Evolutionary conservation across 2,329 filamentous ascomycete species (phyloP).

Genomic region (Arthrobotrys megalospora): DNA sequence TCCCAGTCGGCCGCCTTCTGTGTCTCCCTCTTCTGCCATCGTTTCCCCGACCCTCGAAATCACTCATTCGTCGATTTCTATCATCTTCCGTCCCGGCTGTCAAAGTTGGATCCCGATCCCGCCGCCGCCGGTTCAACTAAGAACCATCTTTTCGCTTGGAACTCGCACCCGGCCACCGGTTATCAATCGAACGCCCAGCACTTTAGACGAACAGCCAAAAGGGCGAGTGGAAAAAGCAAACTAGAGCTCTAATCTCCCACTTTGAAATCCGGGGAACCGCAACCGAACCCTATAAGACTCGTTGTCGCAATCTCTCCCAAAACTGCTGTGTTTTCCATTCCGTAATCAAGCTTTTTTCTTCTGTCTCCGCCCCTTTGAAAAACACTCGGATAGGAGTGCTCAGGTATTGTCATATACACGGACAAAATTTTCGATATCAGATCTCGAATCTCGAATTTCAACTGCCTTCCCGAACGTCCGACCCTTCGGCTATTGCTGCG

Average conservation of each 20-base stretch:
- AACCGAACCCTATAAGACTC: slow-evolving; percentile 54
- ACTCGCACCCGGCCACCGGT: slow-evolving; percentile 41
- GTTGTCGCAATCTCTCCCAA: slow-evolving; percentile 47
- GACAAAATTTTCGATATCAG: neutral
- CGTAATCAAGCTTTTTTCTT: slow-evolving; percentile 37
- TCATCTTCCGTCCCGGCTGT: slow-evolving; percentile 16
- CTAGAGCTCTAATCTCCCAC: slow-evolving; percentile 43
- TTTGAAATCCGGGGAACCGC: slow-evolving; percentile 59
- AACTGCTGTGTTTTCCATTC: slow-evolving; percentile 9
- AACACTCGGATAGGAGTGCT: slow-evolving; percentile 3
- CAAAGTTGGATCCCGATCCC: slow-evolving; percentile 41
- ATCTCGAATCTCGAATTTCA: slow-evolving; percentile 18
- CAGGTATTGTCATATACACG: neutral
- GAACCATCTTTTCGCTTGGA: slow-evolving; percentile 45
- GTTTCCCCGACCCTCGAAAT: slow-evolving; percentile 20
- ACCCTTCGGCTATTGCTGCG: slow-evolving; percentile 30
- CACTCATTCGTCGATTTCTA: slow-evolving; percentile 20
- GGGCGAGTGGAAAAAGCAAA: slow-evolving; percentile 57
- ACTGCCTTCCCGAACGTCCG: slow-evolving; percentile 13
- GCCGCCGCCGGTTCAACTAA: slow-evolving; percentile 34
- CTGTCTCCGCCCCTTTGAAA: slow-evolving; percentile 22
- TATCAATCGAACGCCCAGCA: slow-evolving; percentile 33
- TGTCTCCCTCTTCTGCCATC: slow-evolving; percentile 23
- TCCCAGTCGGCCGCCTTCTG: slow-evolving; percentile 15
- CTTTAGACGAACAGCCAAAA: slow-evolving; percentile 56